Evolutionary conservation across 768 basidiomycete species (phyloP).

Genomic region (Panaeolus cyanescens): DNA sequence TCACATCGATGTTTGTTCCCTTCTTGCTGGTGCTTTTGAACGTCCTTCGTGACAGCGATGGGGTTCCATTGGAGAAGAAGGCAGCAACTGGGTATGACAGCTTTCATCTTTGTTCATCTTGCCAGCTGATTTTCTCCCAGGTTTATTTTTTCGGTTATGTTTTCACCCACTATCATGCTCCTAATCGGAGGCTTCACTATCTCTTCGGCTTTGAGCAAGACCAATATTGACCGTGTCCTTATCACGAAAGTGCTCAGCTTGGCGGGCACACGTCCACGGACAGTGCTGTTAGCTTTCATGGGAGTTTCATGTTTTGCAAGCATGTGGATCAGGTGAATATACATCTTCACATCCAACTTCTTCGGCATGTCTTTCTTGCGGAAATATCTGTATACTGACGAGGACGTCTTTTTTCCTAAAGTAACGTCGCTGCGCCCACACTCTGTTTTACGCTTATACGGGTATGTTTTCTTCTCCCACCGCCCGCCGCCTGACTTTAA

Average conservation of each 20-base stretch:
- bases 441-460: constrained; percentile 95
- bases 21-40: constrained; percentile 83
- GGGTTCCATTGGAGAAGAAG: constrained; percentile 51
- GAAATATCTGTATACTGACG: constrained; percentile 13
- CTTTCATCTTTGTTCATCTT: constrained; percentile 9
- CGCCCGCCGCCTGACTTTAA: constrained; percentile 2
- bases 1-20: constrained; percentile 92
- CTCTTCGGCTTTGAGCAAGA: constrained; percentile 93
- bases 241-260: constrained; percentile 90
- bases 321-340: constrained; percentile 95
- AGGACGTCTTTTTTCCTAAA: constrained; percentile 25
- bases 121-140: constrained; percentile 37
- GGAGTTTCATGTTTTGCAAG: constrained; percentile 95
- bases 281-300: constrained; percentile 93
- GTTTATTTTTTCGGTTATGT: constrained; percentile 93
- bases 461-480: constrained; percentile 47
- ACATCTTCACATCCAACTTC: not conserved
- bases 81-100: constrained; percentile 81
- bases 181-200: constrained; percentile 98
- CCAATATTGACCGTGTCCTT: constrained; percentile 88
- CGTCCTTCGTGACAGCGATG: constrained; percentile 68
- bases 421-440: constrained; percentile 97
- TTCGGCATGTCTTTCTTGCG: constrained; percentile 3
- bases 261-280: constrained; percentile 85
- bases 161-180: constrained; percentile 97